These are phyloP conservation scores for Gonium pectorale DNA, from an alignment of 139 green algal genomes.

Conservation along the genomic window DNA sequence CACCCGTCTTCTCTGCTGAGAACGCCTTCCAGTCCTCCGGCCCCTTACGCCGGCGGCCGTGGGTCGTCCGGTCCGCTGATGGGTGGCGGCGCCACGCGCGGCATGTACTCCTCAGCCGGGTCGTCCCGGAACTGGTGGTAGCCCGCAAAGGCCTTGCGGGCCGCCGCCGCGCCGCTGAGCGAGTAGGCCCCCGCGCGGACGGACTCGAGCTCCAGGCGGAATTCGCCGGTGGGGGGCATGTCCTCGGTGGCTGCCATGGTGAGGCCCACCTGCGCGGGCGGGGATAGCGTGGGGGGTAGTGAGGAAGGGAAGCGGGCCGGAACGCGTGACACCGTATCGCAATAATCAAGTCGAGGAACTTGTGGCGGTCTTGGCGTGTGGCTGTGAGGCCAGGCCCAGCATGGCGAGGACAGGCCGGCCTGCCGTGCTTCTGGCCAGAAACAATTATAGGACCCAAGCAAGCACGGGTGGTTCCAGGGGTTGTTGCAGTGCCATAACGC, in stretches of 20 bases:
- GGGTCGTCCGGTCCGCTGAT: constrained; percentile 31
- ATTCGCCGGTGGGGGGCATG: constrained; percentile 38
- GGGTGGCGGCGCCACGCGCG: constrained; percentile 6
- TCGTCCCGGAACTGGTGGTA: constrained; percentile 3
- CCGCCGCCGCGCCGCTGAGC: constrained; percentile 11
- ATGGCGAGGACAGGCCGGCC: too few relatives aligned
- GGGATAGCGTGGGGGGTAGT: background rate
- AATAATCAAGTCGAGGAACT: too few relatives aligned
- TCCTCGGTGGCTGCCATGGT: constrained; percentile 47
- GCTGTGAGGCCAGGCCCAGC: background rate
- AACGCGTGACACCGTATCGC: background rate
- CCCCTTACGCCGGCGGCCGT: background rate
- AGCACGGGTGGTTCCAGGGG: too few relatives aligned
- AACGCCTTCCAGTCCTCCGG: background rate
- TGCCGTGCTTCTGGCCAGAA: too few relatives aligned
- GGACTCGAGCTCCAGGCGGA: constrained; percentile 42
- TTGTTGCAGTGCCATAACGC: too few relatives aligned
- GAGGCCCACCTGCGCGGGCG: constrained; percentile 32
- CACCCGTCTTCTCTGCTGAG: too few relatives aligned
- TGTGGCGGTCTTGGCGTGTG: too few relatives aligned
- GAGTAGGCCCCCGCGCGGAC: constrained; percentile 15
- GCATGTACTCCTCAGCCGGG: constrained; percentile 7
- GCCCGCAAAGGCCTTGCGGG: constrained; percentile 34
- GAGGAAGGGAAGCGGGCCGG: background rate
- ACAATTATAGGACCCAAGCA: too few relatives aligned